Conservation (phyloP, 2,329 filamentous ascomycete species). For the Tolypocladium tundrense region DNA sequence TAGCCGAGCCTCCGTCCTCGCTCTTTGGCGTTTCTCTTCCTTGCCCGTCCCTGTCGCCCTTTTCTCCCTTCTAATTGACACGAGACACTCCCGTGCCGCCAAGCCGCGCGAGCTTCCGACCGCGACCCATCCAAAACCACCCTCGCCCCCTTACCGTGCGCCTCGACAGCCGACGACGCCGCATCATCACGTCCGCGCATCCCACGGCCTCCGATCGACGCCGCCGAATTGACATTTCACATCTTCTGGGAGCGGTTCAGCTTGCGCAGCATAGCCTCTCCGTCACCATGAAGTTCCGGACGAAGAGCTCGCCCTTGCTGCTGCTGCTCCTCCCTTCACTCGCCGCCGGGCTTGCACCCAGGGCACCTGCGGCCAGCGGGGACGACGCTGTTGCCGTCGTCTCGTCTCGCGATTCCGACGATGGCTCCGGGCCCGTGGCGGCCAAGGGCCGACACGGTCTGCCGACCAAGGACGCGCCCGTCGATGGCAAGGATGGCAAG, state of each 20-base stretch:
- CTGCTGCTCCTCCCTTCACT: conserved; percentile 51
- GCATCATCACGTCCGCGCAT: background rate
- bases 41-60: background rate
- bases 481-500: conserved; percentile 89
- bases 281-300: conserved; percentile 49
- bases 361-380: conserved; percentile 12
- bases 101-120: conserved; percentile 4
- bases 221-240: background rate
- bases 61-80: background rate
- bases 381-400: conserved; percentile 11
- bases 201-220: background rate
- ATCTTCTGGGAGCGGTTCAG: background rate
- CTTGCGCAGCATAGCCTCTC: background rate
- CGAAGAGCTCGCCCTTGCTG: conserved; percentile 42
- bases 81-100: conserved; percentile 2
- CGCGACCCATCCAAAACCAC: conserved; percentile 1
- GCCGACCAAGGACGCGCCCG: conserved; percentile 66
- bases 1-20: background rate
- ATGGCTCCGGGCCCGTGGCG: conserved; percentile 13
- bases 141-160: background rate
- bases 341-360: conserved; percentile 31
- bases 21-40: background rate
- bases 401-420: conserved; percentile 15
- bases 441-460: conserved; percentile 24
- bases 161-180: background rate